These are phyloP conservation scores for Phytophthora rubi DNA, from an alignment of 352 stramenopile species.

Conservation along the genomic window DNA sequence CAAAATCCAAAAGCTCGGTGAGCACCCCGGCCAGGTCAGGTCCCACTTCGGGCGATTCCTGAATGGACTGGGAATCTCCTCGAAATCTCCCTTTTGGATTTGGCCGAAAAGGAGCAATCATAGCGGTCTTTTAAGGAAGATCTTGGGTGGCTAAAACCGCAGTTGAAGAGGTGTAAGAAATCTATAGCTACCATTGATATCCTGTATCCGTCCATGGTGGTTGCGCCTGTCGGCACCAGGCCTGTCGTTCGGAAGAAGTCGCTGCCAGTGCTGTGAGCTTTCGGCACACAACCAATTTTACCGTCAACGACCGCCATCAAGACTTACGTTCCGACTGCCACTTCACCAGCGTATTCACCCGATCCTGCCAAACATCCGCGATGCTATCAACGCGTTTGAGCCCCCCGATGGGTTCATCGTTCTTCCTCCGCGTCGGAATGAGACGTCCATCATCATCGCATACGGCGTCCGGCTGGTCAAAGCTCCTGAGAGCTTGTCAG, in stretches of 20 bases:
- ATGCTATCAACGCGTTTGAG: slow-evolving; percentile 14
- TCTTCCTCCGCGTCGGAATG: slow-evolving; percentile 1
- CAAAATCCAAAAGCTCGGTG: too few species aligned
- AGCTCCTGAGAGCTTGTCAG: too few species aligned
- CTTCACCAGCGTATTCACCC: slow-evolving; percentile 2
- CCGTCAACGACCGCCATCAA: too few species aligned
- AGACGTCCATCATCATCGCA: slow-evolving; percentile 17
- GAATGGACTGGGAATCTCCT: too few species aligned
- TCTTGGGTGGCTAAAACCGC: neutral
- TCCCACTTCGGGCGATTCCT: too few species aligned
- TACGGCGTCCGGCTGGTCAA: slow-evolving; percentile 10
- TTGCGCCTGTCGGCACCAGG: neutral
- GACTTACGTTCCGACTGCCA: neutral
- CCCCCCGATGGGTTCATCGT: slow-evolving; percentile 10
- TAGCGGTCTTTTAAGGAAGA: neutral
- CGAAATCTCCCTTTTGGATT: too few species aligned
- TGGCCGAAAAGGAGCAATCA: neutral
- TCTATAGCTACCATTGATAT: neutral
- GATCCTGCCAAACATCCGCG: neutral
- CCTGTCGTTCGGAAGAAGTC: neutral
- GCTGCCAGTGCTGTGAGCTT: too few species aligned
- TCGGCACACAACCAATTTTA: too few species aligned
- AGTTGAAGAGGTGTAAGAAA: neutral
- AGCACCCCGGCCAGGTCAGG: too few species aligned
- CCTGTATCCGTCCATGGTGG: neutral